These are phyloP conservation scores for Jamesozyma jinghongensis DNA, from an alignment of 805 yeast species.

Conservation along the genomic window DNA sequence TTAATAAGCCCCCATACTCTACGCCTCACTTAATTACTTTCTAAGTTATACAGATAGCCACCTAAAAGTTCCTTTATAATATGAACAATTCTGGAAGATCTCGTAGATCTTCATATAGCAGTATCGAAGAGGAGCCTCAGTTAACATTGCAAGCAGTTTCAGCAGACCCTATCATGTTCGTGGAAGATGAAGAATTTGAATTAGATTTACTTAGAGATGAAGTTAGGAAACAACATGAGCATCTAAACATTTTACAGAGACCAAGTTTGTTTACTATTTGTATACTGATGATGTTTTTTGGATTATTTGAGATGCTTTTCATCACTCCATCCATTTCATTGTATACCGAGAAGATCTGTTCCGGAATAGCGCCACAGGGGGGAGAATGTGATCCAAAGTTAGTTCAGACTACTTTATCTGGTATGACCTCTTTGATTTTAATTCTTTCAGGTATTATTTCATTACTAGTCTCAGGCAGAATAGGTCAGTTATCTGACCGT, in stretches of 20 bases:
- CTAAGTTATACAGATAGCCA: no score
- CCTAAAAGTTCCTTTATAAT: no score
- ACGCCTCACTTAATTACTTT: no score
- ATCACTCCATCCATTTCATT: slow-evolving; percentile 33
- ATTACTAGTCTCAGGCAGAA: slow-evolving; percentile 48
- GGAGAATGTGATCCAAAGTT: slow-evolving; percentile 31
- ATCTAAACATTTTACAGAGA: slow-evolving; percentile 30
- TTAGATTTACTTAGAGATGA: slow-evolving; percentile 39
- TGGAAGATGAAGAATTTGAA: slow-evolving; percentile 9
- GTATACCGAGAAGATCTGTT: slow-evolving; percentile 36
- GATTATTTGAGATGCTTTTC: slow-evolving; percentile 35
- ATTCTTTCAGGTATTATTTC: slow-evolving; percentile 38
- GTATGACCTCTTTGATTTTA: slow-evolving; percentile 38
- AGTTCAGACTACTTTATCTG: slow-evolving; percentile 40
- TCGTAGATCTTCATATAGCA: background rate
- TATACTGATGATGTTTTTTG: slow-evolving; percentile 33
- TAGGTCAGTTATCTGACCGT: slow-evolving; percentile 56
- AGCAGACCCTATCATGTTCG: slow-evolving; percentile 3
- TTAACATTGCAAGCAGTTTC: background rate
- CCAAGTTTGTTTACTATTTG: slow-evolving; percentile 50
- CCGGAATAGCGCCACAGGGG: slow-evolving; percentile 24
- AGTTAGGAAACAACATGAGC: slow-evolving; percentile 36
- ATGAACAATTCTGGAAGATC: background rate
- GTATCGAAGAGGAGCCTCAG: background rate
- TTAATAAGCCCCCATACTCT: no score